Percentiles rank a stretch among this genome's conserved stretches.
Evolutionary conservation across 805 yeast genomes (phyloP).

Genomic region (Lipomyces yamadae): DNA sequence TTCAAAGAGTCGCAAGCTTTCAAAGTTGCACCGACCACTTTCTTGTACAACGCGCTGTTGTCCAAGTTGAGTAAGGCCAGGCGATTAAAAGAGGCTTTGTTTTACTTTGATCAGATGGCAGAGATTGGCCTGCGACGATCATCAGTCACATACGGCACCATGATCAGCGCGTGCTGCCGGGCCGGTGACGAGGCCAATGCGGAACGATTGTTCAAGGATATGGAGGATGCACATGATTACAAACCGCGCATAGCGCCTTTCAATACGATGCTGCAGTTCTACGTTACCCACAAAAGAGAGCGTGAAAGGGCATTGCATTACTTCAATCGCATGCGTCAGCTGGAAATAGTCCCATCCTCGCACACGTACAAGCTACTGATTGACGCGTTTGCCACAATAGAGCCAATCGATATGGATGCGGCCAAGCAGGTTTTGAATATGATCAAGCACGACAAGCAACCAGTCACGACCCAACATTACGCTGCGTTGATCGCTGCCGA

Average conservation of each 20-base stretch:
- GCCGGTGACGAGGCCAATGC: slow-evolving; percentile 46
- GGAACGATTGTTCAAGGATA: slow-evolving; percentile 44
- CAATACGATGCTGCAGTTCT: slow-evolving; percentile 49
- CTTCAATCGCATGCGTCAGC: slow-evolving; percentile 41
- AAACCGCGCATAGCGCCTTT: slow-evolving; percentile 47
- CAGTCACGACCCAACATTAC: slow-evolving; percentile 46
- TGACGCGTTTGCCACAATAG: slow-evolving; percentile 45
- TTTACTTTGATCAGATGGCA: slow-evolving; percentile 45
- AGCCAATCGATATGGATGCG: slow-evolving; percentile 44
- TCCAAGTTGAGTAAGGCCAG: slow-evolving; percentile 48
- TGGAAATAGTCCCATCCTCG: slow-evolving; percentile 43
- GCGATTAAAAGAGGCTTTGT: slow-evolving; percentile 44
- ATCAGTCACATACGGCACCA: slow-evolving; percentile 48
- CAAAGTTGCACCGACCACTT: slow-evolving; percentile 44
- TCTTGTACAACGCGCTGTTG: slow-evolving; percentile 46
- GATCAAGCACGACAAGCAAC: slow-evolving; percentile 43
- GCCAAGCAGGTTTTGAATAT: slow-evolving; percentile 47
- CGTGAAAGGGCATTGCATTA: slow-evolving; percentile 44
- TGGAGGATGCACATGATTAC: slow-evolving; percentile 45
- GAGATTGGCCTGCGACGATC: slow-evolving; percentile 38
- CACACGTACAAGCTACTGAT: slow-evolving; percentile 51
- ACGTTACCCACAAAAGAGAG: slow-evolving; percentile 45
- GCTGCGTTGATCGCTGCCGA: slow-evolving; percentile 49
- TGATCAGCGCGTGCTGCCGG: slow-evolving; percentile 49
- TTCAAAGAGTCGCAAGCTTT: slow-evolving; percentile 43